These are phyloP conservation scores for Debaryomyces fabryi DNA, from an alignment of 1,139 yeast genomes.

Conservation along the genomic window DNA sequence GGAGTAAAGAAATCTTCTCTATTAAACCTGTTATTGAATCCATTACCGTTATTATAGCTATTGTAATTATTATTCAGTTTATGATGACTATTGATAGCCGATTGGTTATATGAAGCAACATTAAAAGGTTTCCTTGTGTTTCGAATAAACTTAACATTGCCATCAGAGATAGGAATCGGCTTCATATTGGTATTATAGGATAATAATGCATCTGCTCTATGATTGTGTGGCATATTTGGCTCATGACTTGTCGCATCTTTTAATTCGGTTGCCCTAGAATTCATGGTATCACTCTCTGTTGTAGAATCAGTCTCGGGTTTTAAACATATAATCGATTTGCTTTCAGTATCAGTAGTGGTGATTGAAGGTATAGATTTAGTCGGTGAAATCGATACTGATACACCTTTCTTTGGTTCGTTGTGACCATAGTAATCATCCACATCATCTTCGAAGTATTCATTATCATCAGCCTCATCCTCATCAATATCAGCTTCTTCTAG, in stretches of 20 bases:
- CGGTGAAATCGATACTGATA: conserved; percentile 9
- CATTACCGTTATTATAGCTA: conserved; percentile 20
- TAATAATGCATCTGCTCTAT: conserved; percentile 49
- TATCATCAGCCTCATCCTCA: conserved; percentile 20
- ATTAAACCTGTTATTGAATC: conserved; percentile 45
- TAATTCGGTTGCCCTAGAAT: conserved; percentile 8
- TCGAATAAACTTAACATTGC: conserved; percentile 41
- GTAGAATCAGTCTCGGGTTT: conserved; percentile 4
- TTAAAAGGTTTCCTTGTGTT: conserved; percentile 64
- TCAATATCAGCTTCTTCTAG: conserved; percentile 33
- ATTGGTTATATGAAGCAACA: conserved; percentile 56
- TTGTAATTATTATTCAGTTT: conserved; percentile 24
- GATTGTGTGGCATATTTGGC: conserved; percentile 39
- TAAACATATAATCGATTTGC: conserved; percentile 1
- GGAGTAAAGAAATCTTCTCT: conserved; percentile 80
- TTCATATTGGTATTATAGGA: conserved; percentile 43
- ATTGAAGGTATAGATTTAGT: conserved; percentile 5
- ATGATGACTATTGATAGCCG: conserved; percentile 19
- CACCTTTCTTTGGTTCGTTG: not conserved
- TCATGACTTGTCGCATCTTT: conserved; percentile 10
- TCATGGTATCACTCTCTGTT: conserved; percentile 10
- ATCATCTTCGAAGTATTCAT: conserved; percentile 10
- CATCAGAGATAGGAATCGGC: conserved; percentile 45
- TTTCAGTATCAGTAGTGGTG: conserved; percentile 2
- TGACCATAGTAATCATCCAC: conserved; percentile 4